Conservation (phyloP, 2,329 filamentous ascomycete species). For the Ophiosphaerella narmari region DNA sequence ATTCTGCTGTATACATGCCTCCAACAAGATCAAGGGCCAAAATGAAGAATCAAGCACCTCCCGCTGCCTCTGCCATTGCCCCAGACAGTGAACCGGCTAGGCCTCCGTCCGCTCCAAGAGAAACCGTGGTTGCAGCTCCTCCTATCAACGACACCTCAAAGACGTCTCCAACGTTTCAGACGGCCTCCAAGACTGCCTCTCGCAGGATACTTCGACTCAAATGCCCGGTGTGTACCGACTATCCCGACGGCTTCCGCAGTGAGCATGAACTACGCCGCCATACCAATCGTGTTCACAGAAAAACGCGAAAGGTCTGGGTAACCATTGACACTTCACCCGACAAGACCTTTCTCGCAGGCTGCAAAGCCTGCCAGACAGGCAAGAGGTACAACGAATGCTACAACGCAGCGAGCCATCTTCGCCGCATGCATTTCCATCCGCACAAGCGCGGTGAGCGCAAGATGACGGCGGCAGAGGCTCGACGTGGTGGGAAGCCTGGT, state of each 20-base stretch:
- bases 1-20: constrained; percentile 33
- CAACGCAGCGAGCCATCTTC: constrained; percentile 87
- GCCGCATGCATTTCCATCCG: constrained; percentile 84
- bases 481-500: constrained; percentile 64
- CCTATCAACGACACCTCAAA: constrained; percentile 29
- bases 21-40: constrained; percentile 40
- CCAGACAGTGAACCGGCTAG: constrained; percentile 30
- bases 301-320: constrained; percentile 65
- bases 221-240: constrained; percentile 71
- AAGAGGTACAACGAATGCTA: constrained; percentile 93
- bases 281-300: constrained; percentile 68
- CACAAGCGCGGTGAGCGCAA: constrained; percentile 60
- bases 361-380: constrained; percentile 76
- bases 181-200: constrained; percentile 34
- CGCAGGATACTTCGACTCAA: constrained; percentile 42
- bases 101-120: constrained; percentile 29
- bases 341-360: constrained; percentile 72
- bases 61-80: constrained; percentile 27
- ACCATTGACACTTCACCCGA: constrained; percentile 65
- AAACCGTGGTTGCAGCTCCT: constrained; percentile 37
- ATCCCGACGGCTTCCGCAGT: constrained; percentile 80
- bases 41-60: constrained; percentile 37
- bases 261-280: constrained; percentile 70
- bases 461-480: constrained; percentile 61
- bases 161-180: constrained; percentile 40